A percentile compares a stretch with the other conserved stretches of the same genome.
These are phyloP conservation scores for Debaryomyces coudertii DNA, from an alignment of 1,139 yeast species.

Conservation along the genomic window DNA sequence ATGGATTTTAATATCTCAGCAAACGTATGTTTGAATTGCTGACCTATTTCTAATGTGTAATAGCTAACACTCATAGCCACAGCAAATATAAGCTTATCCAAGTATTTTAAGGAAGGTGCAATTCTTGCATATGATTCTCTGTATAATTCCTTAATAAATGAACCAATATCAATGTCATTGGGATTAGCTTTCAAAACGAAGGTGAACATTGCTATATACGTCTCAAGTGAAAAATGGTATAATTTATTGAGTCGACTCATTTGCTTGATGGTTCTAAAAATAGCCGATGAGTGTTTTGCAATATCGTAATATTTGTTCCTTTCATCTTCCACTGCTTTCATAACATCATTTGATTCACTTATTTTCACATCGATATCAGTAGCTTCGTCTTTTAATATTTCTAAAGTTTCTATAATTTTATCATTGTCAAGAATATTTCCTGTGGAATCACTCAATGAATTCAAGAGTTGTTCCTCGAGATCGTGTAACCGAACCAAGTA, in stretches of 20 bases:
- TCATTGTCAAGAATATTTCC: slow-evolving; percentile 75
- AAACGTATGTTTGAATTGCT: slow-evolving; percentile 22
- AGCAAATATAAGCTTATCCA: slow-evolving; percentile 53
- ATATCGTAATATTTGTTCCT: slow-evolving; percentile 53
- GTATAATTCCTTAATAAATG: slow-evolving; percentile 42
- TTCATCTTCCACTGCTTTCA: slow-evolving; percentile 54
- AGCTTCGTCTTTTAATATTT: slow-evolving; percentile 66
- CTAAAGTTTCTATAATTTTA: slow-evolving; percentile 60
- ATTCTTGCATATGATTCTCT: slow-evolving; percentile 48
- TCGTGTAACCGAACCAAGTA: slow-evolving; percentile 56
- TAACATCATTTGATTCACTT: slow-evolving; percentile 54
- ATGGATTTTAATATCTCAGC: slow-evolving; percentile 11
- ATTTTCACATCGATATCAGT: slow-evolving; percentile 56
- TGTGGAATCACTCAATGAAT: slow-evolving; percentile 56
- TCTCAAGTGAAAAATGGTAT: slow-evolving; percentile 61
- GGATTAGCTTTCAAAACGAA: slow-evolving; percentile 33
- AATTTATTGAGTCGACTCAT: slow-evolving; percentile 50
- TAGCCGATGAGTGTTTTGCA: slow-evolving; percentile 55
- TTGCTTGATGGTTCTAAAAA: slow-evolving; percentile 50
- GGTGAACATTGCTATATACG: slow-evolving; percentile 45
- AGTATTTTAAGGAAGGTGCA: slow-evolving; percentile 52
- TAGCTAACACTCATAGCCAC: slow-evolving; percentile 37
- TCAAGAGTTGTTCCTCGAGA: slow-evolving; percentile 65
- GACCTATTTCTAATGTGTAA: slow-evolving; percentile 30
- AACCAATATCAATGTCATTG: slow-evolving; percentile 22